Conservation (phyloP, 306 rosid species). For the Prunus padus region DNA sequence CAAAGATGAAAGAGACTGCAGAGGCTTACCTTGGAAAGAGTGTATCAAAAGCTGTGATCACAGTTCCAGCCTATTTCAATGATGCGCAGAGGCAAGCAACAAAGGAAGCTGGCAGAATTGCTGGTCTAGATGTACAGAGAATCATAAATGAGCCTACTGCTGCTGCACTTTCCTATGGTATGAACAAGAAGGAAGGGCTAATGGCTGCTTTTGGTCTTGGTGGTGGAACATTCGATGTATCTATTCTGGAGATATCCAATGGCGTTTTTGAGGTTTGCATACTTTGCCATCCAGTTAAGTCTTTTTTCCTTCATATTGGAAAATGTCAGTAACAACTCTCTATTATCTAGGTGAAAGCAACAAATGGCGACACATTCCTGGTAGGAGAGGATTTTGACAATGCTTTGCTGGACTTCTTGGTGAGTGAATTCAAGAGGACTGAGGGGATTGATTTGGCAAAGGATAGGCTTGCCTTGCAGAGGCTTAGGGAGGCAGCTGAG, state of each 20-base stretch:
- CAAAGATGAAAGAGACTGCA: conserved; percentile 92
- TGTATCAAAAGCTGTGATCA: conserved; percentile 73
- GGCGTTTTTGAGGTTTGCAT: conserved; percentile 86
- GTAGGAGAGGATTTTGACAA: conserved; percentile 98
- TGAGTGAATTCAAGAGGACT: conserved; percentile 69
- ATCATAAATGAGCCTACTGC: conserved; percentile 96
- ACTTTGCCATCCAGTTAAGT: background rate
- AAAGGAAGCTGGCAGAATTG: conserved; percentile 92
- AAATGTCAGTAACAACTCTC: conserved; percentile 1
- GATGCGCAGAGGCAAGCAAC: conserved; percentile 95
- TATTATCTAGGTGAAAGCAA: conserved; percentile 73
- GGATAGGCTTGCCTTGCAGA: conserved; percentile 90
- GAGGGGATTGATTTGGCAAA: conserved; percentile 81
- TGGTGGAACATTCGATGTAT: conserved; percentile 97
- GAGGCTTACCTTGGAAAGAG: conserved; percentile 89
- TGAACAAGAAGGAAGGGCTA: conserved; percentile 93
- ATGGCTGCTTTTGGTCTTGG: conserved; percentile 96
- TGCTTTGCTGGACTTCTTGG: conserved; percentile 72
- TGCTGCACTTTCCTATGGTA: conserved; percentile 95
- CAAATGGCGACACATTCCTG: conserved; percentile 93
- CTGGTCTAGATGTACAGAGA: conserved; percentile 92
- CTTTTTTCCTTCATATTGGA: background rate
- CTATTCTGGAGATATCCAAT: conserved; percentile 89
- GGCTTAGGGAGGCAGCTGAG: conserved; percentile 96
- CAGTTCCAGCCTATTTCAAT: conserved; percentile 92